Percentiles rank a stretch among this genome's conserved stretches.
Conservation (phyloP, 2,329 filamentous ascomycete species). For the Phaeoacremonium minimum region DNA sequence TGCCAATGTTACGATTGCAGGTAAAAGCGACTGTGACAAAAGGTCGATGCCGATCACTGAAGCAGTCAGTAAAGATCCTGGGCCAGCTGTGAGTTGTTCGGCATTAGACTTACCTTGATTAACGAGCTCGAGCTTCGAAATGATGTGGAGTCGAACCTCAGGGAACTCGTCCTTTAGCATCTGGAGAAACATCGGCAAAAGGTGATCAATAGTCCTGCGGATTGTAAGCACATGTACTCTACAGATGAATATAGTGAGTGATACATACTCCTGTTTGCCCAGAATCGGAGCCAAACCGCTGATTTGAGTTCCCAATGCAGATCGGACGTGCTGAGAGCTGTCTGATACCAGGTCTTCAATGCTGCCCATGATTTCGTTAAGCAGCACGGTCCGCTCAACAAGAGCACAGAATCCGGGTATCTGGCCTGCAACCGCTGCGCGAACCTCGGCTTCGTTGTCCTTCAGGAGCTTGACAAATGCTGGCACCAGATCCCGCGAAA, state of each 20-base stretch:
- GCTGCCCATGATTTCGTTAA: conserved; percentile 94
- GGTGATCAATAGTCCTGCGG: conserved; percentile 82
- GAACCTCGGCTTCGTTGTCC: conserved; percentile 95
- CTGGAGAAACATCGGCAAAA: conserved; percentile 96
- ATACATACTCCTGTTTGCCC: conserved; percentile 87
- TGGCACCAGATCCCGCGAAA: conserved; percentile 88
- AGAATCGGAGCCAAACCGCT: conserved; percentile 94
- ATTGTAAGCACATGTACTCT: not conserved
- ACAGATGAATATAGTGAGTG: too few species aligned
- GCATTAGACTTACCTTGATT: conserved; percentile 70
- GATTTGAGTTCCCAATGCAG: conserved; percentile 92
- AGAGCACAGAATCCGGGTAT: conserved; percentile 95
- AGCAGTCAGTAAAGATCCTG: conserved; percentile 1
- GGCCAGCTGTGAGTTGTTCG: not conserved
- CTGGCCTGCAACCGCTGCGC: conserved; percentile 93
- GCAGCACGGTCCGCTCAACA: conserved; percentile 79
- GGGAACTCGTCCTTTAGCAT: conserved; percentile 99
- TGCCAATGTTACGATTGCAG: conserved; percentile 93
- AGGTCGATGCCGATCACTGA: conserved; percentile 92
- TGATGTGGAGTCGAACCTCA: conserved; percentile 96
- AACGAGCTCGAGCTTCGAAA: conserved; percentile 97
- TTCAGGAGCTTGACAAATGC: conserved; percentile 97
- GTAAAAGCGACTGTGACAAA: conserved; percentile 91
- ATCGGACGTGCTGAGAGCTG: conserved; percentile 92
- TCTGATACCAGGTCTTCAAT: conserved; percentile 96